phyloP scores from a whole-genome alignment of 208 protist species.

The Angomonas desouzai region DNA sequence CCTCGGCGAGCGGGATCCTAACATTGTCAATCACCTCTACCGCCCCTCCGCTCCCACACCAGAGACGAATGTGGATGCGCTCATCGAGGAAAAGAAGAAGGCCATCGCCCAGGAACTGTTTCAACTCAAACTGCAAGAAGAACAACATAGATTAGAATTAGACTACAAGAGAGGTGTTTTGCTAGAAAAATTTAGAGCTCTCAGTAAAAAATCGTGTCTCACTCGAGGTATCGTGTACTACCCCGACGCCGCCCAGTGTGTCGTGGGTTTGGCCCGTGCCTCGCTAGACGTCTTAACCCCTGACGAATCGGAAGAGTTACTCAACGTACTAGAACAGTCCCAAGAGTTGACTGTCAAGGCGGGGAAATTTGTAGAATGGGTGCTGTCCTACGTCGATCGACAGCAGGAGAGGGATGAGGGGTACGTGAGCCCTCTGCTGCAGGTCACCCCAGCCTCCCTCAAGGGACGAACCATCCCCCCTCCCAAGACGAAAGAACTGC shows the following conservation, averaged over 20 bases:
- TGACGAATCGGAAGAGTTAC: constrained; percentile 58
- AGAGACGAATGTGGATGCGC: constrained; percentile 13
- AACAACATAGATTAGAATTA: constrained; percentile 28
- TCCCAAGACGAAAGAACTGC: background rate
- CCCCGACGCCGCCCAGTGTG: constrained; percentile 26
- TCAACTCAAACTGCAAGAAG: constrained; percentile 19
- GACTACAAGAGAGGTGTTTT: constrained; percentile 44
- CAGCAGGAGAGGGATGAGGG: background rate
- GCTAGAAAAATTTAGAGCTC: constrained; percentile 48
- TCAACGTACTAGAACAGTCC: constrained; percentile 38
- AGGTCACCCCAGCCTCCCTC: background rate
- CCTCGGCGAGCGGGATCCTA: constrained; percentile 32
- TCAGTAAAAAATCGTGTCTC: constrained; percentile 23
- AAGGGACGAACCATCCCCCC: background rate
- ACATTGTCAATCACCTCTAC: constrained; percentile 42
- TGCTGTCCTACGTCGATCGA: constrained; percentile 17
- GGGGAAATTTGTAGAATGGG: constrained; percentile 38
- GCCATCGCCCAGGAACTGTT: constrained; percentile 20
- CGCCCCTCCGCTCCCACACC: background rate
- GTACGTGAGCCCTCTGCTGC: constrained; percentile 13
- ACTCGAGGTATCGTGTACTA: constrained; percentile 24
- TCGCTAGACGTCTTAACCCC: constrained; percentile 50
- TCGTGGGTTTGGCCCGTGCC: constrained; percentile 47
- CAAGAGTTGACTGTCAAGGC: constrained; percentile 27
- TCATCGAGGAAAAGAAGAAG: constrained; percentile 27